Evolutionary conservation across 345 rosid genomes (phyloP), one percentile per base, ranked within the genome.

Genomic region (Salix brachista): DNA sequence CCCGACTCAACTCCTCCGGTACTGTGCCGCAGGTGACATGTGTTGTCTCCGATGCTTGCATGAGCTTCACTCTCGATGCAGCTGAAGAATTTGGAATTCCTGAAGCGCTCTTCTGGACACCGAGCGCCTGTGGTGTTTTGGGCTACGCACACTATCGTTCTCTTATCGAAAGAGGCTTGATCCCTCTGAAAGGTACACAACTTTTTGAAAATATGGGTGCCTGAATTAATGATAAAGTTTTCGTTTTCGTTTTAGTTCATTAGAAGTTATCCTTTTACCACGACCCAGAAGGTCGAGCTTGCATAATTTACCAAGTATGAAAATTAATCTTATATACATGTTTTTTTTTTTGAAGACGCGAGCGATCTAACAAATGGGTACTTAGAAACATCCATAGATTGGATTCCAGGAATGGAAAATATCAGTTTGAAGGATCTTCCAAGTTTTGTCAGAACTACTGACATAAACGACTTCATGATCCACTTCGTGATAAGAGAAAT

Each of bases 381-480:
- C 56, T 64, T 89, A 30, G 86, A 89, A 36, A 85, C 80, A 0
- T 75, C 65, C 26, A 44, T 89, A 5, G 87, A 85, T 21, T 84
- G 89, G 91, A 82, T 88, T 60, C 94, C 90, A 1, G 84, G 83
- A 3, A 82, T 90, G 81, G 74, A 80, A 41, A 76, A 39, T 0
- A 79, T 87, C 23, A 80, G 77, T 19, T 72, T 90, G 6, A 85
- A 80, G 46, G 92, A 90, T 72, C 79, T 89, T 39, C 92, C 89
- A 41, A 75, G 78, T 58, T 83, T 84, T 60, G 52, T 85, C 28
- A 62, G 84, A 46, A 84, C 85, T 5, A 89, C 84, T 2, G 71
- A 86, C 65, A 54, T 65, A 6, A 72, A 83, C n/a, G 86, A 78
- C n/a, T 32, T 71, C 19, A 80, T 85, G 88, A 58, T 89, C 46